Percentiles rank a stretch among this genome's conserved stretches.
Conservation (phyloP, 192 early-diverging fungal species). For the Chytriomyces confervae region DNA sequence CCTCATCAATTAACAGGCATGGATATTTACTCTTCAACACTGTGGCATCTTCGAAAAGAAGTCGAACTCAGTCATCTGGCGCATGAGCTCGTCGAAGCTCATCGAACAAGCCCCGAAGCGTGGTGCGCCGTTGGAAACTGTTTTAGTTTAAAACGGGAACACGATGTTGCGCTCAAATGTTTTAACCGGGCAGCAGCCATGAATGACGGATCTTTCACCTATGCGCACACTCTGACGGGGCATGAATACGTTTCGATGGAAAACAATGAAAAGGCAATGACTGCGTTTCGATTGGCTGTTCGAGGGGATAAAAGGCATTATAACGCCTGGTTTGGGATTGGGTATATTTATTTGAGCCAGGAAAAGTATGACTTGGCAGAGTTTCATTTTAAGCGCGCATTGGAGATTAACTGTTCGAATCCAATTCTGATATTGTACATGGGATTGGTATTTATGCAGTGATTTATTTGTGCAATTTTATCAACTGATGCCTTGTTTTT, state of each 20-base stretch:
- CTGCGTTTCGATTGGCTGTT: slow-evolving; percentile 74
- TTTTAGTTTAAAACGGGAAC: slow-evolving; percentile 73
- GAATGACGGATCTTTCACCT: slow-evolving; percentile 65
- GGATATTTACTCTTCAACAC: slow-evolving; percentile 82
- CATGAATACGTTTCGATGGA: slow-evolving; percentile 80
- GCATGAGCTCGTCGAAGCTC: slow-evolving; percentile 70
- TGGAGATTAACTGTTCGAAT: slow-evolving; percentile 75
- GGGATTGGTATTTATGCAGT: slow-evolving; percentile 61
- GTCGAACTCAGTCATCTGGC: slow-evolving; percentile 75
- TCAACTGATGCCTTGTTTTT: slow-evolving; percentile 1
- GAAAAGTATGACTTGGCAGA: slow-evolving; percentile 77
- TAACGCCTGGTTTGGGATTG: slow-evolving; percentile 87
- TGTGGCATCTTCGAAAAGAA: slow-evolving; percentile 85
- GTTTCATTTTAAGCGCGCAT: slow-evolving; percentile 73
- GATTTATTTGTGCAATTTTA: background rate
- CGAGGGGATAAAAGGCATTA: slow-evolving; percentile 78
- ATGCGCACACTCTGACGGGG: slow-evolving; percentile 84
- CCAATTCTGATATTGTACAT: slow-evolving; percentile 73
- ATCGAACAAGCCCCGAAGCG: slow-evolving; percentile 75
- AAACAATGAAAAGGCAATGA: slow-evolving; percentile 75
- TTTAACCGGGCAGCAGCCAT: slow-evolving; percentile 78
- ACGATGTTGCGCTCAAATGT: slow-evolving; percentile 75
- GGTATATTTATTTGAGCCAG: slow-evolving; percentile 69
- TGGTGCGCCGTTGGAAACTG: slow-evolving; percentile 68
- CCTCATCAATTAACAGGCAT: slow-evolving; percentile 76